Conservation (phyloP, 2,329 filamentous ascomycete species). For the Botrytis byssoidea region DNA sequence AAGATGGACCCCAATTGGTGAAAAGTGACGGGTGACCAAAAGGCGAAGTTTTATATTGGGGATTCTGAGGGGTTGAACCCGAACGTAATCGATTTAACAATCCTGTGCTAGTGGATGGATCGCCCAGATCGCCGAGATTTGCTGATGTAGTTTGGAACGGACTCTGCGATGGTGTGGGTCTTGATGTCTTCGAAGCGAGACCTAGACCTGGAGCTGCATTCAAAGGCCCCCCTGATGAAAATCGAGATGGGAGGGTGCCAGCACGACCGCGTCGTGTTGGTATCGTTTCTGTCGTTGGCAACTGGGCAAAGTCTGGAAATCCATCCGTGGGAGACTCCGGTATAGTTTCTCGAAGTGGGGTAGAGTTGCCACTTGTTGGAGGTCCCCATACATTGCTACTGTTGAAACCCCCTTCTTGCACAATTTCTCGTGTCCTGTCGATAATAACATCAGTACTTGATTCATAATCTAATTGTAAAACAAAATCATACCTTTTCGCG, state of each 20-base stretch:
- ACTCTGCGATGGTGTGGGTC: slow-evolving; percentile 81
- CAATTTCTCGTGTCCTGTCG: slow-evolving; percentile 84
- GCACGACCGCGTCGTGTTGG: slow-evolving; percentile 78
- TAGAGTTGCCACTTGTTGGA: slow-evolving; percentile 93
- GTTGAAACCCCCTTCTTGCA: slow-evolving; percentile 74
- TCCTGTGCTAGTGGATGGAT: slow-evolving; percentile 61
- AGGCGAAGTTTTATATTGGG: slow-evolving; percentile 65
- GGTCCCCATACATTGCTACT: slow-evolving; percentile 81
- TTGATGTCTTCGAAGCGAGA: slow-evolving; percentile 70
- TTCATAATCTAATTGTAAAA: background rate
- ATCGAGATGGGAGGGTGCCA: slow-evolving; percentile 92
- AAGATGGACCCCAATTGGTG: slow-evolving; percentile 69
- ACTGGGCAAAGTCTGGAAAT: slow-evolving; percentile 83
- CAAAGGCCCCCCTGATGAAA: slow-evolving; percentile 72
- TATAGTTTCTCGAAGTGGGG: slow-evolving; percentile 93
- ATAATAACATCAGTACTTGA: slow-evolving; percentile 19
- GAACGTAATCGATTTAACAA: slow-evolving; percentile 83
- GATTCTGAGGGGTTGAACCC: slow-evolving; percentile 89
- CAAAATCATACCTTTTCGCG: slow-evolving; percentile 74
- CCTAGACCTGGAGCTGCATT: slow-evolving; percentile 46
- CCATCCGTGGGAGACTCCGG: slow-evolving; percentile 95
- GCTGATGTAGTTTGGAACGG: slow-evolving; percentile 73
- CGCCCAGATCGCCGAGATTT: slow-evolving; percentile 48
- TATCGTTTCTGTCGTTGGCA: slow-evolving; percentile 63
- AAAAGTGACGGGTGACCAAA: slow-evolving; percentile 85